Evolutionary conservation across 495 filamentous ascomycete genomes (phyloP).

Genomic region (Chaetomium tenue): DNA sequence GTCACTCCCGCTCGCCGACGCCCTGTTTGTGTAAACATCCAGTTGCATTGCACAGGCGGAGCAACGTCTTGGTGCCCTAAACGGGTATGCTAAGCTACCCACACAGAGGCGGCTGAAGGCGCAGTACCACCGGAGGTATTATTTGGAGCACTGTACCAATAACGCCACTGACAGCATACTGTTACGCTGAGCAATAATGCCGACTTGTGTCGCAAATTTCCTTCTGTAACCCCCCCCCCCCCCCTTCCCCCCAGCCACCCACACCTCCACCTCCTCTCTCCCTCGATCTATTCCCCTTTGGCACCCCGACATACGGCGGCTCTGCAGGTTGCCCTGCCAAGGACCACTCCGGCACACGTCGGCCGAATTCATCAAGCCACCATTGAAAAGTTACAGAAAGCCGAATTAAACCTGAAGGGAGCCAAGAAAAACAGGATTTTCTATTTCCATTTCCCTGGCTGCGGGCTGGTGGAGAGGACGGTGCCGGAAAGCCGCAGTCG

Average conservation of each 20-base stretch:
- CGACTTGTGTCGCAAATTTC: constrained; percentile 13
- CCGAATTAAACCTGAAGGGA: constrained; percentile 1
- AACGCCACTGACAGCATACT: constrained; percentile 20
- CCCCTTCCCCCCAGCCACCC: too few species aligned
- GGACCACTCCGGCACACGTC: constrained; percentile 1
- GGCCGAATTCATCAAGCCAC: neutral
- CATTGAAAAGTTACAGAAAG: too few species aligned
- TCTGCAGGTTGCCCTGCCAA: neutral
- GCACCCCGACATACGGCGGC: too few species aligned
- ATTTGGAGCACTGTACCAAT: neutral
- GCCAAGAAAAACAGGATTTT: constrained; percentile 8
- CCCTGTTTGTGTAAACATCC: neutral
- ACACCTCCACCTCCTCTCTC: too few species aligned
- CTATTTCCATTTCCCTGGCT: neutral
- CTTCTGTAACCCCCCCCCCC: neutral
- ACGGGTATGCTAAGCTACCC: constrained; percentile 9
- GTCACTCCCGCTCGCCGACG: neutral
- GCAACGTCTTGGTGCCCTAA: neutral
- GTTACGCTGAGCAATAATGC: constrained; percentile 20
- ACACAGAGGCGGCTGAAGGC: constrained; percentile 14
- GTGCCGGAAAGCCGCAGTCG: neutral
- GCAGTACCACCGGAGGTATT: neutral
- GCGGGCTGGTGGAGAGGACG: neutral
- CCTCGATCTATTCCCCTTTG: too few species aligned
- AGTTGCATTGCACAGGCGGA: constrained; percentile 19